Evolutionary conservation across 345 rosid genomes (phyloP).

Genomic region (Sonneratia alba): DNA sequence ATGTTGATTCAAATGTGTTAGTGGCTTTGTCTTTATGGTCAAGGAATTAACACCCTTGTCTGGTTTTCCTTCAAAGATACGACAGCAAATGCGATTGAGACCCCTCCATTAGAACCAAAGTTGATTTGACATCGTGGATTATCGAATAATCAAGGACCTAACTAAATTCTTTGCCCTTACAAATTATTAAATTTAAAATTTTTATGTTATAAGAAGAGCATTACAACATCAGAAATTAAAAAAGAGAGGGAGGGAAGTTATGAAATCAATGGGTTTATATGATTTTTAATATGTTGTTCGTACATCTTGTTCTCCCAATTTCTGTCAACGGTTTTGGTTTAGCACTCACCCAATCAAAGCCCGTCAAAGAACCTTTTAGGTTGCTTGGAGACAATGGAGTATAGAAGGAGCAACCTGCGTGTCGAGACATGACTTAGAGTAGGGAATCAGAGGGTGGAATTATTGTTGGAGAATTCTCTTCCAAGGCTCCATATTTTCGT

Average conservation of each 20-base stretch:
- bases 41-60: slow-evolving; percentile 5
- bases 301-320: too few species aligned
- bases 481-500: neutral
- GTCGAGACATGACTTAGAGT: neutral
- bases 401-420: neutral
- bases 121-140: neutral
- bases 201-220: too few species aligned
- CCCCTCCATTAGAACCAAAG: neutral
- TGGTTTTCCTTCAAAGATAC: slow-evolving; percentile 9
- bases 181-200: neutral
- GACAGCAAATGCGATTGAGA: neutral
- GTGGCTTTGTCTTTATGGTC: neutral
- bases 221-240: too few species aligned
- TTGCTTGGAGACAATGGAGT: neutral
- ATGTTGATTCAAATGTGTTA: neutral
- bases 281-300: too few species aligned
- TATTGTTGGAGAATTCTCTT: slow-evolving; percentile 2
- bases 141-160: neutral
- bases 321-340: too few species aligned
- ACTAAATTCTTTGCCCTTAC: neutral
- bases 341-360: neutral
- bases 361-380: neutral
- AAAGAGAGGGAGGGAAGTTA: too few species aligned
- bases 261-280: too few species aligned
- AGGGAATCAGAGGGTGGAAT: neutral